These are phyloP conservation scores for Fusarium anguioides DNA, from an alignment of 2,329 filamentous ascomycete species.

Conservation along the genomic window DNA sequence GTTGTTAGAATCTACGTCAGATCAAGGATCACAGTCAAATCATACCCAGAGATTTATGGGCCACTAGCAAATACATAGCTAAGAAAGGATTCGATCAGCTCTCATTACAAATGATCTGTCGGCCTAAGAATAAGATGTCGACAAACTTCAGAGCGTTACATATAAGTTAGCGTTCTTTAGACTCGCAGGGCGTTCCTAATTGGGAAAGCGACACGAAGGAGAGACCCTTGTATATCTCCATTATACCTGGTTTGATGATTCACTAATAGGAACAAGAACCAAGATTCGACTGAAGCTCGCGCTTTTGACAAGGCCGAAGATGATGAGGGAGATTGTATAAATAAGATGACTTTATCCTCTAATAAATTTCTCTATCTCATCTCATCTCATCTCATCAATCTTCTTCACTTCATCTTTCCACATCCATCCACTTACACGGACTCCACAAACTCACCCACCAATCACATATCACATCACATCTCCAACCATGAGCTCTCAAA, in stretches of 20 bases:
- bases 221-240: too few species aligned
- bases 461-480: too few species aligned
- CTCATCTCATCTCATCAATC: not conserved
- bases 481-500: slow-evolving; percentile 3
- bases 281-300: not conserved
- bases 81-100: too few species aligned
- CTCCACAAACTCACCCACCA: too few species aligned
- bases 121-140: too few species aligned
- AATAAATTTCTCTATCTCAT: not conserved
- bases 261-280: not conserved
- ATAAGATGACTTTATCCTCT: not conserved
- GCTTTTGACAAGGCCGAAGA: not conserved
- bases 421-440: not conserved
- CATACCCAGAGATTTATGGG: too few species aligned
- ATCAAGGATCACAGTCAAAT: too few species aligned
- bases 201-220: slow-evolving; percentile 30
- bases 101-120: too few species aligned
- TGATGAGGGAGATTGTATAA: not conserved
- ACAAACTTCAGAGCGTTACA: too few species aligned
- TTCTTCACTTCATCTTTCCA: not conserved
- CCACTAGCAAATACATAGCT: too few species aligned
- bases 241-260: slow-evolving; percentile 18
- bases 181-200: slow-evolving; percentile 29
- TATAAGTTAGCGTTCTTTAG: not conserved
- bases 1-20: too few species aligned